Evolutionary conservation across 345 rosid species (phyloP).

Genomic region (Cardamine resedifolia): DNA sequence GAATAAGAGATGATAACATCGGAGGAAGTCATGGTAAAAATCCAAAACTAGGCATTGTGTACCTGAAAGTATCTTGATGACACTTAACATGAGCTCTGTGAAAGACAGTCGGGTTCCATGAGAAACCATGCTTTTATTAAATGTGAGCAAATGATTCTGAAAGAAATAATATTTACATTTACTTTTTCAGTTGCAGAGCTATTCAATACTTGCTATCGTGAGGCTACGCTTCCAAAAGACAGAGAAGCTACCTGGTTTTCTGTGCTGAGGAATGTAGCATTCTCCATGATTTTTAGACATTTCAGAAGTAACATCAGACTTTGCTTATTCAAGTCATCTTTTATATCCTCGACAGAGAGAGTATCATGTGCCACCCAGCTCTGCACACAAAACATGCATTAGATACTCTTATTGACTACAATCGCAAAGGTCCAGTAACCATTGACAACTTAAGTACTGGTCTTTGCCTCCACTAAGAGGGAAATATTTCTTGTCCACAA

Average conservation of each 20-base stretch:
- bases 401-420: background rate
- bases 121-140: constrained; percentile 46
- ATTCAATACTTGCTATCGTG: background rate
- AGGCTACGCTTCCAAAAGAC: constrained; percentile 8
- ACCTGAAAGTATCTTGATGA: constrained; percentile 85
- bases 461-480: background rate
- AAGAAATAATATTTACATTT: background rate
- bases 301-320: constrained; percentile 62
- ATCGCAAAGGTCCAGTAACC: background rate
- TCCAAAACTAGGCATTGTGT: constrained; percentile 10
- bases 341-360: constrained; percentile 36
- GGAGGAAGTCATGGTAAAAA: background rate
- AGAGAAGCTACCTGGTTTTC: constrained; percentile 75
- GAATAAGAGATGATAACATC: constrained; percentile 11
- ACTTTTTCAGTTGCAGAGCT: background rate
- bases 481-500: background rate
- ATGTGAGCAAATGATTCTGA: constrained; percentile 77
- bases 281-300: constrained; percentile 95
- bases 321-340: constrained; percentile 45
- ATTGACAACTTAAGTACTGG: background rate
- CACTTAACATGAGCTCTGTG: constrained; percentile 53
- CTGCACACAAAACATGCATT: constrained; percentile 18
- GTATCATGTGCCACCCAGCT: constrained; percentile 24
- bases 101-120: constrained; percentile 48
- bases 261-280: constrained; percentile 84